Evolutionary conservation across 2,329 filamentous ascomycete genomes (phyloP).

Genomic region (Camillea tinctor): DNA sequence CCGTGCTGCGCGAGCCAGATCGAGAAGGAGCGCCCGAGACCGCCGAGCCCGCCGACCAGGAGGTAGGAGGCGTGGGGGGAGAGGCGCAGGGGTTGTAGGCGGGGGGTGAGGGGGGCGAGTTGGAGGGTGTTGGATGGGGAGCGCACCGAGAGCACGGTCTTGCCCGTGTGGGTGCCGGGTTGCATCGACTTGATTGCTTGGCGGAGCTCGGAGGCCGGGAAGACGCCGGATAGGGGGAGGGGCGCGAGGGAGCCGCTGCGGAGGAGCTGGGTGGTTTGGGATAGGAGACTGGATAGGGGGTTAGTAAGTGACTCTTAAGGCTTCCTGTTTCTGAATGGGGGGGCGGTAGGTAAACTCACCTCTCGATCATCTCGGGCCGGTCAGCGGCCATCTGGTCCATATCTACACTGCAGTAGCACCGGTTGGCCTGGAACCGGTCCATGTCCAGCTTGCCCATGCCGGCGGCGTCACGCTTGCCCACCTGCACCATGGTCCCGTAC

Average conservation of each 20-base stretch:
- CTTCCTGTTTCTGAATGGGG: no score
- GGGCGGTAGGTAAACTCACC: no score
- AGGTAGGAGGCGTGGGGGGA: constrained; percentile 27
- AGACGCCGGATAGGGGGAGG: neutral
- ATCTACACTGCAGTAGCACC: constrained; percentile 37
- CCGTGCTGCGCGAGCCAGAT: constrained; percentile 36
- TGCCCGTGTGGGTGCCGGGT: constrained; percentile 41
- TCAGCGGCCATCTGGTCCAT: constrained; percentile 23
- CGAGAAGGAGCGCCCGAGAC: constrained; percentile 28
- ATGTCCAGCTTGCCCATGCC: constrained; percentile 43
- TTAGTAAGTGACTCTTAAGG: no score
- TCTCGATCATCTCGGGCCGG: constrained; percentile 11
- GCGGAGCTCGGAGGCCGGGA: constrained; percentile 25
- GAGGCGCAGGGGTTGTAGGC: constrained; percentile 6
- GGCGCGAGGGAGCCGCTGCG: constrained; percentile 1
- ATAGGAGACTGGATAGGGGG: neutral
- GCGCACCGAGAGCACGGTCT: constrained; percentile 33
- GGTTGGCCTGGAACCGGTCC: constrained; percentile 40
- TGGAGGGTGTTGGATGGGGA: no score
- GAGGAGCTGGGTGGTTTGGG: constrained; percentile 3
- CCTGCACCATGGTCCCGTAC: constrained; percentile 45
- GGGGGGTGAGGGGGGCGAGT: no score
- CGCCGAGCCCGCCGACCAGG: constrained; percentile 33
- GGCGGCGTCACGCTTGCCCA: constrained; percentile 43
- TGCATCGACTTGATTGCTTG: constrained; percentile 40